A percentile compares a stretch with the other conserved stretches of the same genome.
These are phyloP conservation scores for Groenewaldozyma salmanticensis DNA, from an alignment of 805 yeast species.

Conservation along the genomic window DNA sequence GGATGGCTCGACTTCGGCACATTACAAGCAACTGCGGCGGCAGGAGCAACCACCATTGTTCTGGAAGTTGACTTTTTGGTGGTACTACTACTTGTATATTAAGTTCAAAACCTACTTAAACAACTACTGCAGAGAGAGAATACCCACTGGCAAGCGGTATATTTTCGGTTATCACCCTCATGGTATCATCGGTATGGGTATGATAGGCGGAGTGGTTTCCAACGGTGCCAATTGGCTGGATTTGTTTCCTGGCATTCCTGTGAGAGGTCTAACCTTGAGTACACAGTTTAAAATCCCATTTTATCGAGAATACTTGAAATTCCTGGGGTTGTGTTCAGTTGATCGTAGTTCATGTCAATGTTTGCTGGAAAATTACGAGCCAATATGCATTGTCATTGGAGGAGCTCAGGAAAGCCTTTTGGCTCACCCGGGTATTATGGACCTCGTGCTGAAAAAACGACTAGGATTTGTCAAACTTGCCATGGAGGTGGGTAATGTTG, in stretches of 20 bases:
- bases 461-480: conserved; percentile 89
- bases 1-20: not conserved
- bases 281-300: conserved; percentile 83
- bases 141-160: conserved; percentile 40
- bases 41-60: conserved; percentile 4
- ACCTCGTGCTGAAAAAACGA: conserved; percentile 64
- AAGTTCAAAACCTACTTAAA: not conserved
- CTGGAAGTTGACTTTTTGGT: conserved; percentile 16
- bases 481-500: conserved; percentile 63
- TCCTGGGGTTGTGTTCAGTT: conserved; percentile 80
- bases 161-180: conserved; percentile 95
- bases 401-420: conserved; percentile 88
- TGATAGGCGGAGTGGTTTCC: conserved; percentile 73
- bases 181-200: conserved; percentile 90
- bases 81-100: conserved; percentile 12
- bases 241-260: conserved; percentile 74
- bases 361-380: conserved; percentile 52
- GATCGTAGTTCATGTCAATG: conserved; percentile 60
- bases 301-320: conserved; percentile 73
- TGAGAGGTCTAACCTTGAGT: conserved; percentile 67
- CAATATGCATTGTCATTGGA: conserved; percentile 86
- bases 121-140: conserved; percentile 2
- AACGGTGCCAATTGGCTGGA: conserved; percentile 65
- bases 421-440: conserved; percentile 48
- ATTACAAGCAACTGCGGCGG: too few species aligned